Evolutionary conservation across 306 rosid species (phyloP).

Genomic region (Inga laurina): DNA sequence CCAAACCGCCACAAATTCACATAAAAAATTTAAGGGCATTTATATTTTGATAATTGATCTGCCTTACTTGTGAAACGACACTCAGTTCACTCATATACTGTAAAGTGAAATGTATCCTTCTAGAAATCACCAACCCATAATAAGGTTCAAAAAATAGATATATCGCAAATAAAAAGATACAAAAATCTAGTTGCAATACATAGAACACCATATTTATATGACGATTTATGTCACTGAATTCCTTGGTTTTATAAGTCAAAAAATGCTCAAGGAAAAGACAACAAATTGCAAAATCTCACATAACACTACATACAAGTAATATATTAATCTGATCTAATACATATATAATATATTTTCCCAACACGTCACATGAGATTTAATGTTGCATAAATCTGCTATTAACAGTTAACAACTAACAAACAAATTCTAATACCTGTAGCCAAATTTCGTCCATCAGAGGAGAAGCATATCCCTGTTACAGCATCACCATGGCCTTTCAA

Average conservation of each 20-base stretch:
- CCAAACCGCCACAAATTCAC: no score
- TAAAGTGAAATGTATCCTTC: no score
- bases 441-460: slow-evolving; percentile 70
- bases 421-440: slow-evolving; percentile 66
- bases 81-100: no score
- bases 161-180: no score
- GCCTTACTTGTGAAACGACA: no score
- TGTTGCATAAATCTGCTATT: neutral
- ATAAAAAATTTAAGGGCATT: no score
- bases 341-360: neutral
- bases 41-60: no score
- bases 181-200: neutral
- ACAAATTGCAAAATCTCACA: neutral
- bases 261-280: neutral
- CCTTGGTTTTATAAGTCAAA: neutral
- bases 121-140: no score
- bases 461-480: slow-evolving; percentile 81
- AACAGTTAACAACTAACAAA: neutral
- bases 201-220: neutral
- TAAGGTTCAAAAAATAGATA: no score
- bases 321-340: neutral
- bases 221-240: neutral
- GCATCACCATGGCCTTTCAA: slow-evolving; percentile 96
- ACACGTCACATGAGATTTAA: neutral
- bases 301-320: neutral